Conservation (phyloP, 2,329 filamentous ascomycete genomes). For the Diaporthe citrichinensis region DNA sequence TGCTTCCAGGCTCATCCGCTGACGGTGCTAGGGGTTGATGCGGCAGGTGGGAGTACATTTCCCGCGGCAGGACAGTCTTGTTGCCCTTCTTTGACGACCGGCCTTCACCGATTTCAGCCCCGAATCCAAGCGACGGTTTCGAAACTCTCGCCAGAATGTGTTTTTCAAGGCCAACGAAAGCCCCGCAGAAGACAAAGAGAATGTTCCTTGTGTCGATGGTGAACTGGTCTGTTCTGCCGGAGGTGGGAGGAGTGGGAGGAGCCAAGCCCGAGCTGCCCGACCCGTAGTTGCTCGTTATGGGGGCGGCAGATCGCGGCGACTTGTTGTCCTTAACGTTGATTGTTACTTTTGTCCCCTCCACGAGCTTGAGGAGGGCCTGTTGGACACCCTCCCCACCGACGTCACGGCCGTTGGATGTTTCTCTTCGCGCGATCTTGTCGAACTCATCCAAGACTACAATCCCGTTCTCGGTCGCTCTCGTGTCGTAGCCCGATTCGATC, state of each 20-base stretch:
- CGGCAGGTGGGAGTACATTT: constrained; percentile 69
- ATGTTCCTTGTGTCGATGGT: constrained; percentile 96
- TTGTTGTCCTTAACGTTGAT: constrained; percentile 88
- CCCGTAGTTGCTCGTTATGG: constrained; percentile 68
- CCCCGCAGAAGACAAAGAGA: constrained; percentile 95
- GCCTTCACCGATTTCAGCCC: constrained; percentile 77
- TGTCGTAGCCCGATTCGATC: constrained; percentile 90
- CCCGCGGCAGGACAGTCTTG: constrained; percentile 75
- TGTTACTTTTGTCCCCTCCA: constrained; percentile 94
- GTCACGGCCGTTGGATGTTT: constrained; percentile 90
- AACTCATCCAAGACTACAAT: constrained; percentile 98
- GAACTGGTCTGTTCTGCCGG: constrained; percentile 72
- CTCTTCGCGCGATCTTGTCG: constrained; percentile 94
- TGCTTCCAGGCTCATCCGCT: constrained; percentile 45
- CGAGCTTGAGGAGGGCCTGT: constrained; percentile 93
- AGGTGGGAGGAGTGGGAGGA: constrained; percentile 60
- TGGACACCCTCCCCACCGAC: constrained; percentile 97
- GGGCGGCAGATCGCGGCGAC: constrained; percentile 66
- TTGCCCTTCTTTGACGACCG: constrained; percentile 62
- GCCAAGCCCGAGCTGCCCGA: constrained; percentile 61
- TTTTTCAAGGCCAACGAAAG: constrained; percentile 94
- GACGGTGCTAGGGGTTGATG: constrained; percentile 61
- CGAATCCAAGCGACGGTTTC: constrained; percentile 90
- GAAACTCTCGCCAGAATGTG: constrained; percentile 88
- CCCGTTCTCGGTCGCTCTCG: constrained; percentile 86